Conservation (phyloP, 371 early-diverging fungal genomes). For the Rhizomucor pusillus region DNA sequence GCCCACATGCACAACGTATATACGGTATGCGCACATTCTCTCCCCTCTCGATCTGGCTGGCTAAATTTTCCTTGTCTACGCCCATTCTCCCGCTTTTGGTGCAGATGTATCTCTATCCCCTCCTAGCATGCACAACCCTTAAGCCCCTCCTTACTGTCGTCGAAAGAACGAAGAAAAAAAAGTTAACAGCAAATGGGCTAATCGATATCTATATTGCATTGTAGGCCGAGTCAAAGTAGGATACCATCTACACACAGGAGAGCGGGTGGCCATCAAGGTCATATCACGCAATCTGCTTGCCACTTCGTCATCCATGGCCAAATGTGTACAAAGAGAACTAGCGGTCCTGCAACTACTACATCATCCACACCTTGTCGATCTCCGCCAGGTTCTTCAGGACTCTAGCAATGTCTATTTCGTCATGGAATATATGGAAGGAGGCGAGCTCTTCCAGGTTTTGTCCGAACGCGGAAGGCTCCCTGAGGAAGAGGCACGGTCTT, state of each 20-base stretch:
- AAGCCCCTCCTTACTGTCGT: conserved; percentile 5
- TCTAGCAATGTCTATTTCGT: conserved; percentile 75
- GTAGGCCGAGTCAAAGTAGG: conserved; percentile 79
- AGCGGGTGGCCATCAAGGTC: conserved; percentile 88
- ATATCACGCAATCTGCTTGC: conserved; percentile 64
- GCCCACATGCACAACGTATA: too few relatives aligned
- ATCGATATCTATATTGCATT: neutral
- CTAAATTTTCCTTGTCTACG: neutral
- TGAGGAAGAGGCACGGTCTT: conserved; percentile 81
- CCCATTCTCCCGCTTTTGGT: conserved; percentile 3
- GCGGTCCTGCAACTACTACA: conserved; percentile 87
- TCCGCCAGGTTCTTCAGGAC: conserved; percentile 84
- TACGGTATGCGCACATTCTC: too few relatives aligned
- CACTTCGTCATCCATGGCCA: conserved; percentile 53
- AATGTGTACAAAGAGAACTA: conserved; percentile 86
- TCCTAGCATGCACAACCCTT: too few relatives aligned
- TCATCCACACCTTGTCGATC: conserved; percentile 85
- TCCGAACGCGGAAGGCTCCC: conserved; percentile 79
- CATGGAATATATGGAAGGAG: conserved; percentile 94
- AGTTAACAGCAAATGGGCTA: too few relatives aligned
- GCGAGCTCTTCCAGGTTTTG: conserved; percentile 92
- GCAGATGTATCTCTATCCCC: too few relatives aligned
- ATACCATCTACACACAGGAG: conserved; percentile 65
- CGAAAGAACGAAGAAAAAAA: neutral
- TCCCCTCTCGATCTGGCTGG: too few relatives aligned